phyloP scores from a whole-genome alignment of 208 protist genomes.

The Herpetomonas tarakana region DNA sequence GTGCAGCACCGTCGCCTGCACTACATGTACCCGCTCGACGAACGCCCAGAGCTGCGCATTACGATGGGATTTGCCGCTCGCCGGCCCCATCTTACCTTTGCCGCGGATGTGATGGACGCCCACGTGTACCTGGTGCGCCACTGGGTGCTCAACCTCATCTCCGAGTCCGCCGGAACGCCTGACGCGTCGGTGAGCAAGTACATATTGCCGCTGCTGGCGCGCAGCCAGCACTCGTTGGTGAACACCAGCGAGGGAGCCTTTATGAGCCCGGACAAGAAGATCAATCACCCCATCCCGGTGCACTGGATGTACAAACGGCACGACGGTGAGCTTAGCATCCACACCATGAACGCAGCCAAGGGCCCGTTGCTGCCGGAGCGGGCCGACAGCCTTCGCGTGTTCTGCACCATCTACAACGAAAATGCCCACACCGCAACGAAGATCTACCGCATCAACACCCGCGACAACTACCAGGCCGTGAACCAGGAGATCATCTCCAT shows the following conservation, averaged over 20 bases:
- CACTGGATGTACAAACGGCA: conserved; percentile 53
- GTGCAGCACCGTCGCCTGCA: conserved; percentile 61
- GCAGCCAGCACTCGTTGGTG: conserved; percentile 64
- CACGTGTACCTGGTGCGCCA: conserved; percentile 69
- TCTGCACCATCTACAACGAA: conserved; percentile 76
- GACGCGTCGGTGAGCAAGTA: conserved; percentile 9
- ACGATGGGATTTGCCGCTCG: conserved; percentile 62
- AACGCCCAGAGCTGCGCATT: conserved; percentile 44
- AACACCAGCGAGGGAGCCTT: conserved; percentile 44
- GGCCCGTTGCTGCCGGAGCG: conserved; percentile 34
- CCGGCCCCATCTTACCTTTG: conserved; percentile 65
- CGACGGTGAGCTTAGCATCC: conserved; percentile 27
- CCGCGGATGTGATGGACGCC: conserved; percentile 58
- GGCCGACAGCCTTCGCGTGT: conserved; percentile 69
- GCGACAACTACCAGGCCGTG: conserved; percentile 62
- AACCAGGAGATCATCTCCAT: conserved; percentile 63
- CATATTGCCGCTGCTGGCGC: conserved; percentile 61
- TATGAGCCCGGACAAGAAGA: conserved; percentile 45
- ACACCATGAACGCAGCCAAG: conserved; percentile 50
- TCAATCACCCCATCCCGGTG: conserved; percentile 47
- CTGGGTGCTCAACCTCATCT: conserved; percentile 77
- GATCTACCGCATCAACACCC: conserved; percentile 61
- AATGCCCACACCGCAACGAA: conserved; percentile 27
- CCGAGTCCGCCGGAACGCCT: conserved; percentile 29
- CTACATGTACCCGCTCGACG: conserved; percentile 54